Percentiles rank a stretch among this genome's conserved stretches.
Conservation (phyloP, 2,329 filamentous ascomycete genomes). For the Alternaria triticina region DNA sequence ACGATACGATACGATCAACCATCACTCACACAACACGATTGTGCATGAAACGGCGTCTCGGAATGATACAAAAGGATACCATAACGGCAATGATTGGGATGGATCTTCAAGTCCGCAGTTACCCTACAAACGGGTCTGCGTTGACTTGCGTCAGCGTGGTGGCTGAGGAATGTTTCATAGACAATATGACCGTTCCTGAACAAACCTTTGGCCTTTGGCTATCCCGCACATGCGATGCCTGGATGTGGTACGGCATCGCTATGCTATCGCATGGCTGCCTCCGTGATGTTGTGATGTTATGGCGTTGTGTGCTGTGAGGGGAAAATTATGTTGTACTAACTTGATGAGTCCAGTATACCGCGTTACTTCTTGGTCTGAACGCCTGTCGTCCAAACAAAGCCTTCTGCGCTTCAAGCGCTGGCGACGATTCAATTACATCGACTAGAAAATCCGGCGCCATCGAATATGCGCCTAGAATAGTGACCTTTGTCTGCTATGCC, state of each 20-base stretch:
- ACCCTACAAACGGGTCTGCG: conserved; percentile 21
- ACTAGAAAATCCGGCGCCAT: neutral
- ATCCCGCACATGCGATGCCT: neutral
- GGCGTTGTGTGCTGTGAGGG: neutral
- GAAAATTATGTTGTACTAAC: neutral
- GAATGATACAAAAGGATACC: conserved; percentile 31
- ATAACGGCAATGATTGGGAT: conserved; percentile 30
- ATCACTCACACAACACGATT: conserved; percentile 10
- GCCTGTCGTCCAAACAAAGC: neutral
- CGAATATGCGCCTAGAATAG: neutral
- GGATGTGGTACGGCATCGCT: neutral
- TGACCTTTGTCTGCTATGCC: neutral
- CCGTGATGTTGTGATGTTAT: conserved; percentile 4
- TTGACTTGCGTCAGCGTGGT: conserved; percentile 53
- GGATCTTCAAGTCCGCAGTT: conserved; percentile 38
- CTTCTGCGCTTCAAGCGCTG: neutral
- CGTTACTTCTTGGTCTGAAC: neutral
- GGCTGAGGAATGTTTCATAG: conserved; percentile 58
- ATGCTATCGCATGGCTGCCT: neutral
- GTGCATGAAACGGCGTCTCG: conserved; percentile 38
- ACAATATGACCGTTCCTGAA: conserved; percentile 59
- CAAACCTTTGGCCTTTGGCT: conserved; percentile 46
- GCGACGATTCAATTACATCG: neutral
- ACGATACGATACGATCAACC: neutral
- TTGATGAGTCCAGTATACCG: neutral